Evolutionary conservation across 2,329 filamentous ascomycete genomes (phyloP).

Genomic region (Ceratocystis ficicola): DNA sequence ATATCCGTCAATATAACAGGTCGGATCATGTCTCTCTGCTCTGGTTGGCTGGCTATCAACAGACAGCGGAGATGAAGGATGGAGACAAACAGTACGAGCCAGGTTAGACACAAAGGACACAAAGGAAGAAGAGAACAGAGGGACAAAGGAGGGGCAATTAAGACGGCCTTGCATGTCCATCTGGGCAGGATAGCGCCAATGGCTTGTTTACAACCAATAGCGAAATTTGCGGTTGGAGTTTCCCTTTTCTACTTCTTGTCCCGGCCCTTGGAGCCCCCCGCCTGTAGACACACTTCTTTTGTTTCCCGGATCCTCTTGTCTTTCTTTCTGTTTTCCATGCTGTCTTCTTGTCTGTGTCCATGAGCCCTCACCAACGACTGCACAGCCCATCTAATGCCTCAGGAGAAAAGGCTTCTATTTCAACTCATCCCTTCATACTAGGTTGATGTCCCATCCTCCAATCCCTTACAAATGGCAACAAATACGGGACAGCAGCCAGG

Average conservation of each 20-base stretch:
- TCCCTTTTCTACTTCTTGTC: neutral
- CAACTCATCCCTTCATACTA: neutral
- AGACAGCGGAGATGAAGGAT: neutral
- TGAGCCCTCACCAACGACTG: neutral
- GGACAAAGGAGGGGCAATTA: neutral
- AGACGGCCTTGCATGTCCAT: neutral
- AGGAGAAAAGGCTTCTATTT: slow-evolving; percentile 6
- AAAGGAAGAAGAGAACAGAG: neutral
- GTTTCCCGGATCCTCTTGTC: neutral
- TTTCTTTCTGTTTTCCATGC: neutral
- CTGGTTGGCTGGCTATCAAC: neutral
- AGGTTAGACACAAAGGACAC: neutral
- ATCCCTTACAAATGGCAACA: neutral
- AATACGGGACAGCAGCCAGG: no score
- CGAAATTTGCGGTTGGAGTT: no score
- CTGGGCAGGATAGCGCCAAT: neutral
- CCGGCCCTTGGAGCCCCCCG: no score
- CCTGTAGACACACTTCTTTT: neutral
- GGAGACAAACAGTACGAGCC: neutral
- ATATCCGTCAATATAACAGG: neutral
- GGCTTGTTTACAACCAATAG: no score
- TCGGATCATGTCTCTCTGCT: neutral
- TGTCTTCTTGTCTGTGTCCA: neutral
- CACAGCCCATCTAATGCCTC: slow-evolving; percentile 2
- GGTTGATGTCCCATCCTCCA: neutral